Percentiles rank a stretch among this genome's conserved stretches.
Conservation (phyloP, 768 basidiomycete genomes). For the Termitomyces sp. region DNA sequence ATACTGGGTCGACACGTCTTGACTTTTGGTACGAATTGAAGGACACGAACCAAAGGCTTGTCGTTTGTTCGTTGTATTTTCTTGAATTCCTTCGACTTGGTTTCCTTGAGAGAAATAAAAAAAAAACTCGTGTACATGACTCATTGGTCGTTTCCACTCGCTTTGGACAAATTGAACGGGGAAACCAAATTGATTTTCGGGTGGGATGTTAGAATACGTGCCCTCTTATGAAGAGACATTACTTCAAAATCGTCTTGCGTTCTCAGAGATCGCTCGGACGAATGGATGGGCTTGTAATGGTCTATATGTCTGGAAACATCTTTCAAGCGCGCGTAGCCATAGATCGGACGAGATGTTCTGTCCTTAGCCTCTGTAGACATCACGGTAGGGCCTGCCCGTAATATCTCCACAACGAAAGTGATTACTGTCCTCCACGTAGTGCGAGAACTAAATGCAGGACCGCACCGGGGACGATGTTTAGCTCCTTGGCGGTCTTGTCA, state of each 20-base stretch:
- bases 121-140: background rate
- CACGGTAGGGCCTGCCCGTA: constrained; percentile 5
- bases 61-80: background rate
- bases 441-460: constrained; percentile 94
- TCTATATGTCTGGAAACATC: background rate
- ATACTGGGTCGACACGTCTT: too few relatives aligned
- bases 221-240: background rate
- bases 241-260: background rate
- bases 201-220: background rate
- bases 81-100: background rate
- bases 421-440: constrained; percentile 79
- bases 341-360: background rate
- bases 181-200: background rate
- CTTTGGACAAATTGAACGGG: background rate
- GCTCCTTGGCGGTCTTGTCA: constrained; percentile 84
- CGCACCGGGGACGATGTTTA: constrained; percentile 78
- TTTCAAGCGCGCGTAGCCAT: background rate
- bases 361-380: constrained; percentile 3
- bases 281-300: background rate
- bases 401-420: background rate
- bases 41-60: background rate
- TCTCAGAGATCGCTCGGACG: background rate
- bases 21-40: too few relatives aligned
- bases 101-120: background rate
- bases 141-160: background rate